phyloP scores from a whole-genome alignment of 208 protist species.

The Trichomonas gallinae region DNA sequence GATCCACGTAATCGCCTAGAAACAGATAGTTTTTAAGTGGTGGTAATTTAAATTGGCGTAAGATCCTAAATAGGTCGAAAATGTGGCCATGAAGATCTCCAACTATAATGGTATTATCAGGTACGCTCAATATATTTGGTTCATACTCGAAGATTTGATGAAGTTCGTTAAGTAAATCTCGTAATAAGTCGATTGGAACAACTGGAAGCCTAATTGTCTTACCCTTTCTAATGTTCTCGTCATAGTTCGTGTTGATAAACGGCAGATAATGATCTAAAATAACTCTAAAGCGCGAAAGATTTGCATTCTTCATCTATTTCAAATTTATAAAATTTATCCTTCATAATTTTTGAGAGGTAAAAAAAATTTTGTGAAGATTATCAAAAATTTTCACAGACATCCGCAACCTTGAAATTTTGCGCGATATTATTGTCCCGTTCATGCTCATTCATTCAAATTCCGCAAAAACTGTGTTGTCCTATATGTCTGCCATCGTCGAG shows the following conservation, averaged over 20 bases:
- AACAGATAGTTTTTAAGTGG: background rate
- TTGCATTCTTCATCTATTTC: background rate
- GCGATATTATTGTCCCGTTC: too few species aligned
- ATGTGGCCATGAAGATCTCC: slow-evolving; percentile 9
- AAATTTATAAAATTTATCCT: background rate
- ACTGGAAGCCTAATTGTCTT: background rate
- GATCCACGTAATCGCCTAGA: background rate
- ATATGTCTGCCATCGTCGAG: too few species aligned
- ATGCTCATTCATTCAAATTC: too few species aligned
- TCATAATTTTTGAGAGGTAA: background rate
- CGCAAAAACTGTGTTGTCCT: too few species aligned
- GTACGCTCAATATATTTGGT: background rate
- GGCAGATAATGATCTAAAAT: background rate
- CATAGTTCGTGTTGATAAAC: background rate
- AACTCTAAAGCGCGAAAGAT: background rate
- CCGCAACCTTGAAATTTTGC: too few species aligned
- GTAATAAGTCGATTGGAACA: background rate
- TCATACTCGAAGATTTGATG: background rate
- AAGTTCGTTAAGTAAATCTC: background rate
- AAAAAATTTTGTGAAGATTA: too few species aligned
- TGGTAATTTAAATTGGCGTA: background rate
- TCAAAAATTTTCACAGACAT: too few species aligned
- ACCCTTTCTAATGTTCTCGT: background rate
- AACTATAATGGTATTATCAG: background rate
- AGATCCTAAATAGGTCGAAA: background rate